Evolutionary conservation across 2,329 filamentous ascomycete species (phyloP).

Genomic region (Aspergillus novofumigatus): DNA sequence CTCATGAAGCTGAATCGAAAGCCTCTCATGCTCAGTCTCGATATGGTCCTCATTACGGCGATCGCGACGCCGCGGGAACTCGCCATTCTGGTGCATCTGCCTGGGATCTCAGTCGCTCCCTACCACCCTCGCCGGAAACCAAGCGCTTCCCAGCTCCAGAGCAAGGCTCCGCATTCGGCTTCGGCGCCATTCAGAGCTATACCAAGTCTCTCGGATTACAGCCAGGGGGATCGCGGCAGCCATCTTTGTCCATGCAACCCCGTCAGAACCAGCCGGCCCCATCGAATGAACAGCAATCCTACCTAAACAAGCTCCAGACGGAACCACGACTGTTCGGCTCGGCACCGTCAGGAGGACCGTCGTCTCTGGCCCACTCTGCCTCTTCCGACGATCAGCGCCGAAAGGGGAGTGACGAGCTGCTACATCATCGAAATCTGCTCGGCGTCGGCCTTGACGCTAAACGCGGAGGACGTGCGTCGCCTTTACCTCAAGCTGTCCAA

Average conservation of each 20-base stretch:
- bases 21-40: conserved; percentile 21
- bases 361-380: conserved; percentile 21
- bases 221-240: conserved; percentile 29
- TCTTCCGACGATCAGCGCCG: conserved; percentile 38
- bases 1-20: conserved; percentile 30
- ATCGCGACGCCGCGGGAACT: conserved; percentile 28
- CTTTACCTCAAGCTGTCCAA: conserved; percentile 87
- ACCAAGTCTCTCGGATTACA: conserved; percentile 41
- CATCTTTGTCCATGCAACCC: conserved; percentile 29
- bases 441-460: conserved; percentile 70
- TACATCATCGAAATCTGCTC: conserved; percentile 65
- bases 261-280: conserved; percentile 31
- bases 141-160: conserved; percentile 34
- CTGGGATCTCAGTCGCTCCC: conserved; percentile 37
- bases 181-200: conserved; percentile 40
- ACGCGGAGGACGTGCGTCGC: conserved; percentile 77
- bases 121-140: conserved; percentile 36
- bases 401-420: conserved; percentile 52
- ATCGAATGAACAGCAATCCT: conserved; percentile 31
- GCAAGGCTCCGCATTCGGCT: conserved; percentile 31
- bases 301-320: conserved; percentile 29
- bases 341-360: conserved; percentile 26
- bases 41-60: conserved; percentile 30
- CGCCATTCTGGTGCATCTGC: conserved; percentile 23
- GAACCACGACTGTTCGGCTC: conserved; percentile 34